Evolutionary conservation across 176 grass and related monocot species (phyloP), one percentile per base, ranked within the genome.

Genomic region (Triticum urartu): DNA sequence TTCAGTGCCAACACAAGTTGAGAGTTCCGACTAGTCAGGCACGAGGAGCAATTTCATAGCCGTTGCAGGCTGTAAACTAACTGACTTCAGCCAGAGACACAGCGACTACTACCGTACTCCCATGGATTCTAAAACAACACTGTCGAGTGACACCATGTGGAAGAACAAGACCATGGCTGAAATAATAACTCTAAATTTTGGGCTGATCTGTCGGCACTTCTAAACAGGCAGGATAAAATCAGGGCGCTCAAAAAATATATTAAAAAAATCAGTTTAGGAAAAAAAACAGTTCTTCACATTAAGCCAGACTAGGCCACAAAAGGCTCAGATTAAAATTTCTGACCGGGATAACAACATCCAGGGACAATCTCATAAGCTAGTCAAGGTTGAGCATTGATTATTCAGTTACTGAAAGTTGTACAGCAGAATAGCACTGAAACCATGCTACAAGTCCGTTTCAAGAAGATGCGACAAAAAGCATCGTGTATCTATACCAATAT

Each of bases 251-350:
- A 75, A 43, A 32, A 24, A 22, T 50, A 75, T 52, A 2, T 30
- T 30, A 26, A 73, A n/a, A 5, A 24, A 2, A 76, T 45, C 21
- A 58, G 21, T 67, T 43, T 21, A 84, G n/a, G 34, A 7, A 81
- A 62, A 81, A 62, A 25, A 22, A 20, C 2, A 43, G n/a, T 85
- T 85, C 21, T 75, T 89, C 67, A 15, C 71, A 35, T 36, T 42
- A 69, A 21, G 9, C 35, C 50, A 68, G 43, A 11, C 12, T 80
- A 85, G 68, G 26, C 21, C 20, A 76, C 39, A 33, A 17, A 13
- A 83, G 45, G 25, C 47, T 76, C 13, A 61, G 39, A 20, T 62
- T 20, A 39, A 66, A 61, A 71, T 48, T 48, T 83, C 20, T 77
- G 67, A 45, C 20, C 14, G 21, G 38, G 71, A 36, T 38, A 72